Conservation (phyloP, 108 stramenopile species). For the Fragilaria crotonensis region DNA sequence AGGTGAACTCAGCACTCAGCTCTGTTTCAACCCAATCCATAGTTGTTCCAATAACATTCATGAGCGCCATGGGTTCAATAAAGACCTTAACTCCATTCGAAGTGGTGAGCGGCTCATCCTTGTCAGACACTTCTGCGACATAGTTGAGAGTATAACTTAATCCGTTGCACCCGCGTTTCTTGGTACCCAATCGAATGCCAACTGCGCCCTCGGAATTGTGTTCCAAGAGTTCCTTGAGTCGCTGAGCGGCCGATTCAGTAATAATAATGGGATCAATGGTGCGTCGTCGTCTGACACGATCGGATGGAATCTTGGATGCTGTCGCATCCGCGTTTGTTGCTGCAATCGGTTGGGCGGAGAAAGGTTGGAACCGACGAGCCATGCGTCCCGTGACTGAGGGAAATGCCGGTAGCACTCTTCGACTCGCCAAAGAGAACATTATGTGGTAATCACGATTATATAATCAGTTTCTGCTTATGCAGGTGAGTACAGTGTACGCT, state of each 20-base stretch:
- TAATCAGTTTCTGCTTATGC: too few relatives aligned
- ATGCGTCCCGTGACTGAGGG: too few relatives aligned
- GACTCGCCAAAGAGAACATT: too few relatives aligned
- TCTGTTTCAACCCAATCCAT: slow-evolving; percentile 98
- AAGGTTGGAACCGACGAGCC: too few relatives aligned
- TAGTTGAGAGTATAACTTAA: slow-evolving; percentile 98
- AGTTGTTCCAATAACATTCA: slow-evolving; percentile 93
- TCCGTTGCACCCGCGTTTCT: slow-evolving; percentile 97
- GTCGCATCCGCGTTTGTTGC: too few relatives aligned
- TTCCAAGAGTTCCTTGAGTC: slow-evolving; percentile 46
- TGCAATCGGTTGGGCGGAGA: too few relatives aligned
- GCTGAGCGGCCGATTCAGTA: slow-evolving; percentile 52
- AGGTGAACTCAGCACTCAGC: slow-evolving; percentile 95
- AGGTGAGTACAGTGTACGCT: too few relatives aligned
- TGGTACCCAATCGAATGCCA: slow-evolving; percentile 94
- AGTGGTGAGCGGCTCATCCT: slow-evolving; percentile 52
- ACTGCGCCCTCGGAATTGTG: slow-evolving; percentile 46
- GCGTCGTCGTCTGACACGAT: slow-evolving; percentile 21
- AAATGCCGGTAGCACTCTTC: too few relatives aligned
- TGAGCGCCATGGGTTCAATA: slow-evolving; percentile 98
- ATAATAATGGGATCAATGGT: slow-evolving; percentile 40
- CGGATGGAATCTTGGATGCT: too few relatives aligned
- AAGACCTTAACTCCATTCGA: slow-evolving; percentile 79
- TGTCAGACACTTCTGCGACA: slow-evolving; percentile 58
- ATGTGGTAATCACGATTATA: too few relatives aligned